Conservation (phyloP, 2,329 filamentous ascomycete species). For the Diaporthe australafricana region DNA sequence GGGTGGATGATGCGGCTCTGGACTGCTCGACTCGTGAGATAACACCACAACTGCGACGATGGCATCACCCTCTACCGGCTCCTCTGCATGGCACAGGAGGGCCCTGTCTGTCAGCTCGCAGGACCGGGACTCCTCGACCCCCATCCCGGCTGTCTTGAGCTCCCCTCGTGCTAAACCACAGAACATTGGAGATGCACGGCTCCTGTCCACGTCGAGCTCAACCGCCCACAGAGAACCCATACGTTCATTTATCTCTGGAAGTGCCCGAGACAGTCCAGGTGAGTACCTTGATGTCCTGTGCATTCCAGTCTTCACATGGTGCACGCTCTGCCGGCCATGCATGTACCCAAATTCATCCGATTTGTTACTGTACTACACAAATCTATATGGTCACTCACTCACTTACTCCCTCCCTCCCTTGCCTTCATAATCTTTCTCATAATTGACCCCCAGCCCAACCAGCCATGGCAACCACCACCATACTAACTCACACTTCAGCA, state of each 20-base stretch:
- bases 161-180: conserved; percentile 38
- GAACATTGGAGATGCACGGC: conserved; percentile 45
- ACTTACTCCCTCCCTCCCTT: neutral
- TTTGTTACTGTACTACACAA: conserved; percentile 8
- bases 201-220: conserved; percentile 56
- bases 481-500: conserved; percentile 48
- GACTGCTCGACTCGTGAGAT: conserved; percentile 21
- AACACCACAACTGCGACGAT: conserved; percentile 46
- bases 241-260: conserved; percentile 77
- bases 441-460: neutral
- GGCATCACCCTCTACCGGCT: conserved; percentile 59
- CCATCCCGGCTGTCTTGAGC: conserved; percentile 37
- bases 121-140: conserved; percentile 44
- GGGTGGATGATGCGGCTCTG: conserved; percentile 21
- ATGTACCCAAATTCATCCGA: neutral
- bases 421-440: neutral
- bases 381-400: neutral
- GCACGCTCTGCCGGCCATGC: neutral
- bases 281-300: conserved; percentile 32
- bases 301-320: conserved; percentile 16
- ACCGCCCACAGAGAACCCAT: conserved; percentile 71
- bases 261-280: conserved; percentile 71
- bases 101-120: conserved; percentile 48
- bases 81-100: conserved; percentile 61
- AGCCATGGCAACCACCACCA: neutral